Base-by-base conservation (phyloP, 441 rosid species). In the Populus hybrid region DNA sequence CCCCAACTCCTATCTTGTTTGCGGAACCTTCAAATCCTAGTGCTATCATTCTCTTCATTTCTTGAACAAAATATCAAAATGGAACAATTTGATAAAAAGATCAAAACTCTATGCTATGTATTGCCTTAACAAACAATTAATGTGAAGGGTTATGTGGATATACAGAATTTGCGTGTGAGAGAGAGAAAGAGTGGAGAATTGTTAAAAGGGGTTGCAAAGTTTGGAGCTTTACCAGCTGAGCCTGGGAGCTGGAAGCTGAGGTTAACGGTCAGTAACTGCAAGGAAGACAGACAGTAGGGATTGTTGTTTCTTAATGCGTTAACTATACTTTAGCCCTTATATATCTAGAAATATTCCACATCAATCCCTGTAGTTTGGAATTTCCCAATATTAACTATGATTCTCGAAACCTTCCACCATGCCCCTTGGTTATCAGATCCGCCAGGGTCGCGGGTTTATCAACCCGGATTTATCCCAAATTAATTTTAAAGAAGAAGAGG, bases 1-100 rank as follows among this genome's bases (percentile, higher is more conserved):
- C 94, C 16, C 99, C 99, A 76, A 94, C 91, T 9, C 88, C 97
- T 46, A 91, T 95, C 88, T 92, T 94, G 92, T 95, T 95, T 28
- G 97, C 97, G 9, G 98, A 95, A 23, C 98, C 98, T 35, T 94
- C 99, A 50, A 94, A 94, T 34, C 98, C 98, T 42, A 94, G 79
- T 16, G 97, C 99, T 75, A 90, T 86, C 90, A 84, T 85, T 82
- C 76, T 91, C 90, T 88, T 87, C 99, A 89, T 94, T 70, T 79
- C 72, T 36, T 30, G 63, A 32, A 53, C 67, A 46, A 63, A 46
- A 16, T 4, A 70, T 36, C 7, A 64, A 69, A 61, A 50, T 42
- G 65, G 65, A 59, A 61, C 65, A 61, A 61, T n/a, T n/a, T 61
- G 9, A 61, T n/a, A 61, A 21, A 8, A 21, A 61, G 65, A 61